Conservation (phyloP, 768 basidiomycete genomes). For the Solioccasus polychromus region DNA sequence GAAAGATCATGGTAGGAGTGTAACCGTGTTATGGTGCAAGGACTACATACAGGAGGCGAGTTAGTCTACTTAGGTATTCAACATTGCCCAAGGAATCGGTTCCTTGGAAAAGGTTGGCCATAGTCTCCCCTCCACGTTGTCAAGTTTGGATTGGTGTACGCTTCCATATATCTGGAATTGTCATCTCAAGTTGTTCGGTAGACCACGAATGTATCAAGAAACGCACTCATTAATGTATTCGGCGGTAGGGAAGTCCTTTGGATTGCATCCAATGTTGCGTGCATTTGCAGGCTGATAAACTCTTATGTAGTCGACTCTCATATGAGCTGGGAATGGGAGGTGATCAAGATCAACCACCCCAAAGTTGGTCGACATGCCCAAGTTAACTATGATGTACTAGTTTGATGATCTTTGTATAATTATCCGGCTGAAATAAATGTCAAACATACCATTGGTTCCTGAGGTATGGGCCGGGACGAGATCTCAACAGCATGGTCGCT, state of each 20-base stretch:
- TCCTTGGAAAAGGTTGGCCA: conserved; percentile 49
- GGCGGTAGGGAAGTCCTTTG: conserved; percentile 63
- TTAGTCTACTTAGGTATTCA: too few species aligned
- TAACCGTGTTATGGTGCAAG: too few species aligned
- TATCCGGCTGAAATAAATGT: not conserved
- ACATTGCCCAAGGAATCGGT: conserved; percentile 43
- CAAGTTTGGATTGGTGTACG: conserved; percentile 62
- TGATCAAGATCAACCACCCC: conserved; percentile 53
- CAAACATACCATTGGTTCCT: conserved; percentile 78
- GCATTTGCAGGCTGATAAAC: conserved; percentile 67
- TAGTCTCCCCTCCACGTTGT: conserved; percentile 45
- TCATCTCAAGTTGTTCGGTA: not conserved
- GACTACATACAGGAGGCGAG: too few species aligned
- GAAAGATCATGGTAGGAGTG: not conserved
- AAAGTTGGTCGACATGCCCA: conserved; percentile 62
- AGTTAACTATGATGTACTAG: conserved; percentile 53
- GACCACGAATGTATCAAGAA: not conserved
- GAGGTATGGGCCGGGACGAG: conserved; percentile 62
- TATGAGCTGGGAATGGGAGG: conserved; percentile 47
- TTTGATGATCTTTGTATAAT: conserved; percentile 1
- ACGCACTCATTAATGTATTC: conserved; percentile 64
- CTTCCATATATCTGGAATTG: conserved; percentile 51
- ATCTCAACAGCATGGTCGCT: conserved; percentile 61
- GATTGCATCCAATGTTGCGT: conserved; percentile 75
- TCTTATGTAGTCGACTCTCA: conserved; percentile 56